These are phyloP conservation scores for Allium fistulosum DNA, from an alignment of 106 monocot species.

Conservation along the genomic window DNA sequence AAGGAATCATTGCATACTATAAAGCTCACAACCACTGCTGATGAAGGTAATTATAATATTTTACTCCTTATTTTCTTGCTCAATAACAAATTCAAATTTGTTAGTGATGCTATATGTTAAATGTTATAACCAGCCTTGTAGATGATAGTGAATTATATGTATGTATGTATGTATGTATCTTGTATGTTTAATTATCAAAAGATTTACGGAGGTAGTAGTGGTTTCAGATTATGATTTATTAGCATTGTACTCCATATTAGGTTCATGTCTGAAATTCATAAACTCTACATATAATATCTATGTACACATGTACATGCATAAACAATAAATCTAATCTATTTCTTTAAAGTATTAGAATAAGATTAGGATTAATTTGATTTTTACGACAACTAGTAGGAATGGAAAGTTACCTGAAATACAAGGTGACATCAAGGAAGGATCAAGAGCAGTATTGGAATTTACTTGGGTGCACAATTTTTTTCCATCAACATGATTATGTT, in stretches of 20 bases:
- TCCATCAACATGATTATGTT: too few species aligned
- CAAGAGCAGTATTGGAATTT: too few species aligned
- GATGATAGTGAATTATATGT: constrained; percentile 32
- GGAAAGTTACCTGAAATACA: too few species aligned
- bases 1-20: constrained; percentile 57
- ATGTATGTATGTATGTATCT: too few species aligned
- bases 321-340: too few species aligned
- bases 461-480: too few species aligned
- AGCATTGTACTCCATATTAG: constrained; percentile 91
- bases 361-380: not conserved
- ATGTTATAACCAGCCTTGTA: constrained; percentile 54
- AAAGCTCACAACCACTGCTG: constrained; percentile 61
- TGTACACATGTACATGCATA: too few species aligned
- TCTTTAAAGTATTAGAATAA: too few species aligned
- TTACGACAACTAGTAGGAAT: too few species aligned
- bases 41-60: constrained; percentile 42
- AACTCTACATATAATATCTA: too few species aligned
- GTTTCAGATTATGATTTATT: constrained; percentile 96
- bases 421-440: too few species aligned
- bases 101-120: not conserved
- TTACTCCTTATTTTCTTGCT: not conserved
- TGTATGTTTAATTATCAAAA: too few species aligned
- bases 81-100: not conserved
- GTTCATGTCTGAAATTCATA: constrained; percentile 14
- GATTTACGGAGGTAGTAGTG: constrained; percentile 62